A percentile compares a stretch with the other conserved stretches of the same genome.
These are phyloP conservation scores for Calamus simplicifolius DNA, from an alignment of 176 grass and related monocot species.

Conservation along the genomic window DNA sequence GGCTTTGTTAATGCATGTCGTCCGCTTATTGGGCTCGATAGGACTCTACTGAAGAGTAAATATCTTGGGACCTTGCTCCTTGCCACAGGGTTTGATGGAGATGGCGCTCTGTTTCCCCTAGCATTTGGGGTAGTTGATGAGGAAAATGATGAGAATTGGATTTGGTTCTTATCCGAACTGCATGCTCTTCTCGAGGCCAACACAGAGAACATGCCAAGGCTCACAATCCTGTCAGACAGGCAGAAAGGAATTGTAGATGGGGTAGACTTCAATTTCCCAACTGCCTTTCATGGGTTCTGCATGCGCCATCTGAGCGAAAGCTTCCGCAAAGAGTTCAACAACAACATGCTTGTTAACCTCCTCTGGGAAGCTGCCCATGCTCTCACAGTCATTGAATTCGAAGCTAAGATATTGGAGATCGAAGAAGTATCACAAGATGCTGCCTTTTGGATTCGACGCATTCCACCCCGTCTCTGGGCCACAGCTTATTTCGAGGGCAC, in stretches of 20 bases:
- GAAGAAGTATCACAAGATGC: conserved; percentile 85
- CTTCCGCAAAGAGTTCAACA: conserved; percentile 89
- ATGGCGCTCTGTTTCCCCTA: conserved; percentile 86
- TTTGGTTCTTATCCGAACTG: conserved; percentile 93
- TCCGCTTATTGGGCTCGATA: conserved; percentile 87
- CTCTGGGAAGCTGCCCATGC: conserved; percentile 94
- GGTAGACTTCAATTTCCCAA: conserved; percentile 95
- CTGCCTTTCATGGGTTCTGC: conserved; percentile 90
- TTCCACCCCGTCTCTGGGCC: conserved; percentile 72
- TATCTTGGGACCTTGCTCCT: conserved; percentile 94
- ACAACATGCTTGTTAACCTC: conserved; percentile 57
- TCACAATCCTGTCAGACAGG: conserved; percentile 87
- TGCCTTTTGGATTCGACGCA: conserved; percentile 73
- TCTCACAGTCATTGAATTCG: conserved; percentile 79
- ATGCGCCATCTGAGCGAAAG: conserved; percentile 86
- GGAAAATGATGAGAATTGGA: conserved; percentile 91
- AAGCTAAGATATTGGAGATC: conserved; percentile 84
- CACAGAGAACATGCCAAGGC: conserved; percentile 94
- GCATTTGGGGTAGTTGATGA: conserved; percentile 97
- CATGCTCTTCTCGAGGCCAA: conserved; percentile 83
- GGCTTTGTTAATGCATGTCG: conserved; percentile 94
- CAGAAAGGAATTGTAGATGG: conserved; percentile 85
- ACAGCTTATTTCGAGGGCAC: conserved; percentile 93
- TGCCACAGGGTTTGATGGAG: conserved; percentile 87
- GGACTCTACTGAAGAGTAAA: conserved; percentile 76